Evolutionary conservation across 2,329 filamentous ascomycete species (phyloP).

Genomic region (Samsoniella hepiali): DNA sequence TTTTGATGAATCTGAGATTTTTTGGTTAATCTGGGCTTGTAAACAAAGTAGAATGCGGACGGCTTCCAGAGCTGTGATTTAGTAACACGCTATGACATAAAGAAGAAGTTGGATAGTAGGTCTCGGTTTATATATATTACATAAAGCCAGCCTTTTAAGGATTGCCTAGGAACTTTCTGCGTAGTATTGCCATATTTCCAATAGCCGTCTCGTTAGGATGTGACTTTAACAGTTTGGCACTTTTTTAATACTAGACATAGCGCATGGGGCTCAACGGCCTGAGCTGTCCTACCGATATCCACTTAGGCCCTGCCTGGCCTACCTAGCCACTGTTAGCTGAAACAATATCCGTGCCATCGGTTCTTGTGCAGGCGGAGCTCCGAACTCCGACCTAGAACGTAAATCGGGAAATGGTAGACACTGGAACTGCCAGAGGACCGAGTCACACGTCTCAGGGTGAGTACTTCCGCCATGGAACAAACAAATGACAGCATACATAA

Average conservation of each 20-base stretch:
- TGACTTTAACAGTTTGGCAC: background rate
- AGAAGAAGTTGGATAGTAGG: background rate
- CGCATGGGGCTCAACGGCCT: background rate
- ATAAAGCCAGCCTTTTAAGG: background rate
- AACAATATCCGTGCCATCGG: background rate
- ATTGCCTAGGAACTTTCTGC: background rate
- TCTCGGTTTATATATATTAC: background rate
- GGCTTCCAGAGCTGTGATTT: background rate
- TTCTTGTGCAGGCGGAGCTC: background rate
- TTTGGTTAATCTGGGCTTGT: background rate
- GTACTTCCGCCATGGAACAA: background rate
- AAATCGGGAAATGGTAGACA: background rate
- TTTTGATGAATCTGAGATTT: background rate
- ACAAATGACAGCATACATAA: background rate
- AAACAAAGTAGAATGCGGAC: background rate
- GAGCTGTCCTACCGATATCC: background rate
- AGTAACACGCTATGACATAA: background rate
- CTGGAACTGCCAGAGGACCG: background rate
- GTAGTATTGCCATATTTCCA: background rate
- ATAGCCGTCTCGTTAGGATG: background rate
- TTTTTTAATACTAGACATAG: background rate
- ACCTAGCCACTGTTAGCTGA: background rate
- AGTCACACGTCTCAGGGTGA: background rate
- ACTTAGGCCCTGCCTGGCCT: background rate
- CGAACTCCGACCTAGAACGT: background rate